Evolutionary conservation across 306 rosid genomes (phyloP).

Genomic region (Rosa chinensis): DNA sequence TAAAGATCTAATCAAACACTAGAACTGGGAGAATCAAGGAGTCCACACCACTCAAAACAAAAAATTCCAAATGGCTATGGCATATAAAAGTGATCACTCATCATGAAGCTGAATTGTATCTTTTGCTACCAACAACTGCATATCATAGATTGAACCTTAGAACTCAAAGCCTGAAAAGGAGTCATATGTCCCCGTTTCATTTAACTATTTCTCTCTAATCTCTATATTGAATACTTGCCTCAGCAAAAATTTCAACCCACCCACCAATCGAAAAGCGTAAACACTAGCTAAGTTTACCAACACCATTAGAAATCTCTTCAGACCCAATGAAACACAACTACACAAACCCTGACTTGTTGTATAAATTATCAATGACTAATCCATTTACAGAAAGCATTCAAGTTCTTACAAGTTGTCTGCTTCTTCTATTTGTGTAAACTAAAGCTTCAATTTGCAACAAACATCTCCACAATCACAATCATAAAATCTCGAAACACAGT

Average conservation of each 20-base stretch:
- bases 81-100: background rate
- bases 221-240: background rate
- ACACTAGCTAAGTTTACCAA: background rate
- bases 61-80: background rate
- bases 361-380: background rate
- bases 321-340: background rate
- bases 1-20: background rate
- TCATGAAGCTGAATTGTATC: background rate
- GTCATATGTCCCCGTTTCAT: background rate
- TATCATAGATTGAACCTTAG: background rate
- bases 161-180: background rate
- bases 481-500: background rate
- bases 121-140: background rate
- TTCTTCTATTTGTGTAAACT: background rate
- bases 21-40: background rate
- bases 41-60: background rate
- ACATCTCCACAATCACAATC: slow-evolving; percentile 2
- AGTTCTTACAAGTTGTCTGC: background rate
- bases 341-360: background rate
- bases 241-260: background rate
- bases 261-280: background rate
- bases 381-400: background rate
- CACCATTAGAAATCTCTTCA: background rate
- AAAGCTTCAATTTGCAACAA: background rate
- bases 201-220: background rate